A percentile compares a stretch with the other conserved stretches of the same genome.
Conservation (phyloP, 2,329 filamentous ascomycete species). For the Aspergillus eucalypticola region DNA sequence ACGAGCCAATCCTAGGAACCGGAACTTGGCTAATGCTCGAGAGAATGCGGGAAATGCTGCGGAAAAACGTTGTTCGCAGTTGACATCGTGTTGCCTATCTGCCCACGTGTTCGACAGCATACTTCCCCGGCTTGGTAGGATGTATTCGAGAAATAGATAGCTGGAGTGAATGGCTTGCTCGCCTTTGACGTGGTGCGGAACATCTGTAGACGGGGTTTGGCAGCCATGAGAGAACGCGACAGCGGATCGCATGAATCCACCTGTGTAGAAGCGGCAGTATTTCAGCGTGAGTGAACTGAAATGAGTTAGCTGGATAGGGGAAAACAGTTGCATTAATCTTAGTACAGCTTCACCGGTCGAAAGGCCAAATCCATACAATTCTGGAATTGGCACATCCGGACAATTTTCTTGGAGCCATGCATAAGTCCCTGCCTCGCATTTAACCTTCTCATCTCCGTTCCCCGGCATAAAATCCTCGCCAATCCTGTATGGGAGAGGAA, state of each 20-base stretch:
- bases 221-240: conserved; percentile 7
- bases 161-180: neutral
- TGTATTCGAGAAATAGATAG: conserved; percentile 25
- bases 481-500: conserved; percentile 28
- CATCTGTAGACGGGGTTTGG: conserved; percentile 4
- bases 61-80: conserved; percentile 24
- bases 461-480: conserved; percentile 24
- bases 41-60: conserved; percentile 18
- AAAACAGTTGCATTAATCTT: neutral
- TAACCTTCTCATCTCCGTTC: conserved; percentile 32
- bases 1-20: conserved; percentile 38
- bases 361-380: conserved; percentile 28
- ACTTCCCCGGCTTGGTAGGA: conserved; percentile 16
- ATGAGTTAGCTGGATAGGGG: neutral
- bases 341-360: conserved; percentile 26
- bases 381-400: conserved; percentile 27
- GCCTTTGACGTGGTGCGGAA: conserved; percentile 3
- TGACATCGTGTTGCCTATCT: conserved; percentile 13
- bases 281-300: conserved; percentile 12
- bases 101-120: conserved; percentile 28
- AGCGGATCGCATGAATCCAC: conserved; percentile 9
- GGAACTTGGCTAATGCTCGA: conserved; percentile 21
- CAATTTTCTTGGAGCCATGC: conserved; percentile 30
- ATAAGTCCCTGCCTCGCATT: conserved; percentile 31
- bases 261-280: conserved; percentile 10